These are phyloP conservation scores for Nissolia schottii DNA, from an alignment of 306 rosid species.

Conservation along the genomic window DNA sequence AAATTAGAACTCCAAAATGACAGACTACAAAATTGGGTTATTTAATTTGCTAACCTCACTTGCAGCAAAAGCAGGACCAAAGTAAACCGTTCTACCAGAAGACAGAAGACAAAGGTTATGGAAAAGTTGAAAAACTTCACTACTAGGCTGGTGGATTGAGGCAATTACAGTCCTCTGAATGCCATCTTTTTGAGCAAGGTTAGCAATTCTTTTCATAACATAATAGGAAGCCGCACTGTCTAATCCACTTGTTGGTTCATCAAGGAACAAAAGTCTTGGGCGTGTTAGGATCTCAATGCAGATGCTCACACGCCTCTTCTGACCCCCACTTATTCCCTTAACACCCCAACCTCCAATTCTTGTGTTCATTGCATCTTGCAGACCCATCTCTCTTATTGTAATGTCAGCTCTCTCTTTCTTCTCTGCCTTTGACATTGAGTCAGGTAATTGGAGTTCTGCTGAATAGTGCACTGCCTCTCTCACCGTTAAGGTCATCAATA, in stretches of 20 bases:
- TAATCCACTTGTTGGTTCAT: slow-evolving; percentile 57
- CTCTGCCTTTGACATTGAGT: slow-evolving; percentile 36
- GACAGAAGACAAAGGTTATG: slow-evolving; percentile 64
- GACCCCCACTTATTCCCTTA: slow-evolving; percentile 49
- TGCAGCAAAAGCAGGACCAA: slow-evolving; percentile 69
- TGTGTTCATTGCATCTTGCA: slow-evolving; percentile 42
- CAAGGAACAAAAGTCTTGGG: slow-evolving; percentile 42
- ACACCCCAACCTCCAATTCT: slow-evolving; percentile 48
- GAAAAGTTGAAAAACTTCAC: slow-evolving; percentile 67
- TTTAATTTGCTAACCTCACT: slow-evolving; percentile 34
- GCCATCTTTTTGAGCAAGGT: slow-evolving; percentile 27
- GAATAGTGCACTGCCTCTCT: slow-evolving; percentile 47
- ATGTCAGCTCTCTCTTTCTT: slow-evolving; percentile 39
- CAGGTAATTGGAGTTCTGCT: slow-evolving; percentile 47
- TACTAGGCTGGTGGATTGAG: slow-evolving; percentile 73
- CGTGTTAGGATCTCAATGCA: slow-evolving; percentile 48
- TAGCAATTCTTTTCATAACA: slow-evolving; percentile 62
- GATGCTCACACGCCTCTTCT: slow-evolving; percentile 43
- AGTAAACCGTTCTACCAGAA: slow-evolving; percentile 53
- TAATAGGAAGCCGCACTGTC: slow-evolving; percentile 81
- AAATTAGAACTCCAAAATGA: not conserved
- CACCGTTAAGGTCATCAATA: slow-evolving; percentile 36
- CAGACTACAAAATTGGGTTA: not conserved
- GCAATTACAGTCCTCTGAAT: slow-evolving; percentile 44
- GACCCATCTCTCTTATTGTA: slow-evolving; percentile 46